Evolutionary conservation across 2,329 filamentous ascomycete genomes (phyloP), one percentile per base, ranked within the genome.

Genomic region (Ilyonectria robusta): DNA sequence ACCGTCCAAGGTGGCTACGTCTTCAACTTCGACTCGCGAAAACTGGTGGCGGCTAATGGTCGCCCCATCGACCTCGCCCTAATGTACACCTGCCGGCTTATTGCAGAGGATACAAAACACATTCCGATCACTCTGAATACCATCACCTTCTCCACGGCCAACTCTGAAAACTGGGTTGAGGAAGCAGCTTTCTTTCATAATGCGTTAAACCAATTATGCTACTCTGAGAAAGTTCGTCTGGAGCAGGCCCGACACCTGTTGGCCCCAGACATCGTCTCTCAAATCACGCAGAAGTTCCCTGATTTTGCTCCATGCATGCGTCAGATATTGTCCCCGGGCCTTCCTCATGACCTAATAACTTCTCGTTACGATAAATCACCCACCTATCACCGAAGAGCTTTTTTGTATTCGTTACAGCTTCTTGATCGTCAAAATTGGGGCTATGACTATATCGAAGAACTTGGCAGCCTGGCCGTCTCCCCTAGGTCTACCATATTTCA

Each of bases 11-110:
- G 35, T 10, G 71, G 72, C 2, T 74, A 71, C 19, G 4, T 44
- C 1, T 67, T 55, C 15, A 17, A 73, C 8, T 17, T 23, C n/a
- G 21, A 62, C 1, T 40, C 64, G 0, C 40, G 61, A 3, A 69
- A 66, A 40, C 68, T 74, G 6, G 62, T 26, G 3, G 47, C 46
- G 0, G 56, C 63, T 4, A 61, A 70, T 17, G 19, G 29, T 3
- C 56, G 53, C 9, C 58, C 51, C 2, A 70, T 73, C 4, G 29
- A 72, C 10, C 63, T 73, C 1, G 47, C 61, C 17, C 72, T 73
- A 7, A 21, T 64, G n/a, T 72, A 61, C 46, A 71, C 65, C 1
- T 73, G 72, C 47, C 62, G 56, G 13, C 59, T 35, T 0, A 56
- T 73, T 6, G 62, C 65, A 2, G 23, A 58, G 0, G 72, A 73